Evolutionary conservation across 108 stramenopile genomes (phyloP), one percentile per base, ranked within the genome.

Genomic region (Skeletonema marinoi): DNA sequence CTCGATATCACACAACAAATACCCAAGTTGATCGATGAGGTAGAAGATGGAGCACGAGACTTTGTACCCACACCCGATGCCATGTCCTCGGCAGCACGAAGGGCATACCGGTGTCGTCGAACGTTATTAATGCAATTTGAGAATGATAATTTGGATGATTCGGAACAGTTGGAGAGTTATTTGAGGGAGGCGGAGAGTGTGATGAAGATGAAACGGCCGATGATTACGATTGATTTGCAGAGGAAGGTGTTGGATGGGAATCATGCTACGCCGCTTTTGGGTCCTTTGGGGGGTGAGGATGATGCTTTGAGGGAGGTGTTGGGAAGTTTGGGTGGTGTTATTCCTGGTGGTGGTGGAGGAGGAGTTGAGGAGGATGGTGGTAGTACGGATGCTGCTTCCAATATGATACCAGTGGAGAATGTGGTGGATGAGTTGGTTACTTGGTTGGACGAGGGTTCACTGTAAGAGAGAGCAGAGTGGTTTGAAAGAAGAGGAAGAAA

Each of bases 131-230:
- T 98, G 21, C 86, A 90, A 67, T 98, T 94, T 81, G 85, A 85
- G 44, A 88, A 94, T 63, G 97, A 98, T 70, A 75, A 88, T 4
- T 73, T 97, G 36, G 97, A 98, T 63, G 97, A 98, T 70, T 94
- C 93, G 41, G 89, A 91, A 68, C 73, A 88, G n/a, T 64, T 98
- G 50, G 89, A 95, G 65, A 86, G 88, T 59, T 81, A 93, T 33
- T 68, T 98, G 44, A 85, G 83, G 65, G 97, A 93, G 71, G 93
- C 95, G 4, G 88, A 88, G 60, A 92, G 89, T 73, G 87, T 94
- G 33, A 92, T 88, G 66, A 87, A 92, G 32, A 98, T 93, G 93
- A 91, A 91, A 73, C 78, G 97, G 32, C 97, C 96, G 32, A 92
- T 98, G 95, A 87, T 96, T 63, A 85, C 92, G 31, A 90, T 96